These are phyloP conservation scores for Agaricus subrufescens DNA, from an alignment of 768 basidiomycete genomes.

Conservation along the genomic window DNA sequence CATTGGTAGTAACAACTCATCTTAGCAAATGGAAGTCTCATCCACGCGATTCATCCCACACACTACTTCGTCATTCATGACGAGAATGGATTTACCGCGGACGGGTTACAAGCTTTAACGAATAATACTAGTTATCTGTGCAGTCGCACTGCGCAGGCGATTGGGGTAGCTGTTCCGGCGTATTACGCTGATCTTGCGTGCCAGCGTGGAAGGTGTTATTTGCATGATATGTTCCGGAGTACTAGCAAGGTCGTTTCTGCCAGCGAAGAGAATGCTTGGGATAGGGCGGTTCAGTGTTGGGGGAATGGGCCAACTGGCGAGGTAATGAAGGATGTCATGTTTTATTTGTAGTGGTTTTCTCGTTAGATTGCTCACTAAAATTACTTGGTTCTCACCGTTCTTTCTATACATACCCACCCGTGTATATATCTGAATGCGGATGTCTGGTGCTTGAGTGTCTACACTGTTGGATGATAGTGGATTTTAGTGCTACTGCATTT, in stretches of 20 bases:
- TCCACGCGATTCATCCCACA: constrained; percentile 69
- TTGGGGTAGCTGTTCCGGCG: constrained; percentile 76
- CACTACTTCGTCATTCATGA: constrained; percentile 84
- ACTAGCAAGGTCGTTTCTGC: constrained; percentile 10
- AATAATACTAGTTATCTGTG: constrained; percentile 75
- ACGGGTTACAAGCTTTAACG: constrained; percentile 66
- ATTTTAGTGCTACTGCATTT: no score
- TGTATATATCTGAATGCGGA: no score
- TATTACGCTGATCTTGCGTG: constrained; percentile 76
- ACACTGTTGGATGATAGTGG: no score
- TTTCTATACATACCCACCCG: no score
- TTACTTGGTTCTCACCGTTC: no score
- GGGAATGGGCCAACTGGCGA: constrained; percentile 44
- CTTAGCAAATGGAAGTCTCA: constrained; percentile 66
- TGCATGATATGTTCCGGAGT: constrained; percentile 66
- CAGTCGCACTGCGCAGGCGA: constrained; percentile 82
- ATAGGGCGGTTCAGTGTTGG: constrained; percentile 57
- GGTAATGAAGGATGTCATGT: constrained; percentile 67
- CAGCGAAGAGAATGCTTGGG: constrained; percentile 42
- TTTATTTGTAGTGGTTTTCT: constrained; percentile 46
- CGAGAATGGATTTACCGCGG: constrained; percentile 64
- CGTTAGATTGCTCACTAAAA: no score
- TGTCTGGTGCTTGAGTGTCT: no score
- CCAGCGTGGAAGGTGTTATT: constrained; percentile 64
- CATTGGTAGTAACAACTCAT: background rate